Conservation (phyloP, 2,329 filamentous ascomycete species). For the Cladosporium sp. region DNA sequence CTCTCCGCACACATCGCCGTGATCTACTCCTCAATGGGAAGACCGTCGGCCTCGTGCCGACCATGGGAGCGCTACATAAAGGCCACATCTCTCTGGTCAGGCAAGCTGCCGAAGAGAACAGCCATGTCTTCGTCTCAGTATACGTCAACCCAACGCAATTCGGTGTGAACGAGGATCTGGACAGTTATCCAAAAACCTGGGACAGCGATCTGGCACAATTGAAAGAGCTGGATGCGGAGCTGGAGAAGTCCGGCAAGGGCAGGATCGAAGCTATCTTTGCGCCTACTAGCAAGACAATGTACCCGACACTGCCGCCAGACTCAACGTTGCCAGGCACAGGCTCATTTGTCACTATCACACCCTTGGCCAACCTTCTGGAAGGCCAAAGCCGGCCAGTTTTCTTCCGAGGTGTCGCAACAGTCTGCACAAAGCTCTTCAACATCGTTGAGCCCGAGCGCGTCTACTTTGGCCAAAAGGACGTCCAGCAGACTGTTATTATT, state of each 20-base stretch:
- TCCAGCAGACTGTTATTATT: conserved; percentile 92
- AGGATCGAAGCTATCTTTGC: conserved; percentile 80
- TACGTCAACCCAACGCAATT: conserved; percentile 98
- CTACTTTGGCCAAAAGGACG: conserved; percentile 96
- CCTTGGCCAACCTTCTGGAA: conserved; percentile 75
- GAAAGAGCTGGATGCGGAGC: conserved; percentile 62
- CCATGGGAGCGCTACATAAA: conserved; percentile 94
- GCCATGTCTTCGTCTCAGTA: conserved; percentile 82
- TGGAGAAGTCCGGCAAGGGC: conserved; percentile 44
- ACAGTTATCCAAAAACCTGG: conserved; percentile 88
- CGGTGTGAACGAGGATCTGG: conserved; percentile 79
- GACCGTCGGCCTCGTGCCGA: conserved; percentile 83
- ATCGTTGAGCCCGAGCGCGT: conserved; percentile 72
- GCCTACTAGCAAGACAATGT: conserved; percentile 78
- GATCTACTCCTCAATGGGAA: conserved; percentile 62
- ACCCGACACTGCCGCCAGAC: conserved; percentile 72
- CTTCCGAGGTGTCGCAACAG: conserved; percentile 91
- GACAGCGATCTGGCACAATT: conserved; percentile 67
- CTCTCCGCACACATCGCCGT: conserved; percentile 65
- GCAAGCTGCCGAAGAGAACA: conserved; percentile 75
- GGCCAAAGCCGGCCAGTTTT: conserved; percentile 85
- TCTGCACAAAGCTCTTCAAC: conserved; percentile 92
- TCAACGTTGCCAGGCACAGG: conserved; percentile 70
- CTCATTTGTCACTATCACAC: conserved; percentile 87
- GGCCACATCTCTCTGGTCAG: conserved; percentile 85